phyloP scores from a whole-genome alignment of 2,329 filamentous ascomycete species.

The Proliferodiscus dingleyae region DNA sequence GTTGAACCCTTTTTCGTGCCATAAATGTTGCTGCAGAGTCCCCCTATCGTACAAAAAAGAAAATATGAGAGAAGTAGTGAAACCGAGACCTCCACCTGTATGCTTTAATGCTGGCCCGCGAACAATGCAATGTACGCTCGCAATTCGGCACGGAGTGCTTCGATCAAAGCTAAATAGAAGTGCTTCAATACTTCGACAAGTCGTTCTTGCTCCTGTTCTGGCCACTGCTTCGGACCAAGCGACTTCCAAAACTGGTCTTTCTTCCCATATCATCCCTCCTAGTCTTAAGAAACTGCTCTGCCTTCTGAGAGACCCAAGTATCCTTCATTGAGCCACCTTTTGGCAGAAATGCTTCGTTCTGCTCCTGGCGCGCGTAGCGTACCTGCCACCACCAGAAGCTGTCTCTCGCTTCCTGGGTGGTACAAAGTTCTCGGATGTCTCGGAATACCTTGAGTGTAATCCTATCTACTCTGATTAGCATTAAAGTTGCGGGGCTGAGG shows the following conservation, averaged over 20 bases:
- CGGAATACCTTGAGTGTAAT: neutral
- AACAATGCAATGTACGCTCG: no score
- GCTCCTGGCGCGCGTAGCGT: neutral
- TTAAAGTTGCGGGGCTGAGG: neutral
- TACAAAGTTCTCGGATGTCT: neutral
- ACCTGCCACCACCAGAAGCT: neutral
- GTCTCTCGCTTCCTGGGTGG: neutral
- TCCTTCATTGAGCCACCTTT: neutral
- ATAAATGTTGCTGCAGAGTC: no score
- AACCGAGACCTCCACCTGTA: no score
- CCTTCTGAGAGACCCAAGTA: neutral
- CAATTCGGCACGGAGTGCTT: no score
- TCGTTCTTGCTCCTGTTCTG: neutral
- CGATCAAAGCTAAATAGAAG: no score
- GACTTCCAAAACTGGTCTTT: neutral
- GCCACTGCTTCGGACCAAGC: neutral
- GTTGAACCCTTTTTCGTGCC: no score
- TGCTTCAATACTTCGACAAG: neutral
- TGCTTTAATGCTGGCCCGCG: no score
- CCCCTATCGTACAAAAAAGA: no score
- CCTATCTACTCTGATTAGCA: neutral
- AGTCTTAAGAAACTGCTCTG: neutral
- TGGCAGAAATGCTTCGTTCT: neutral
- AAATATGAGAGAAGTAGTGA: no score
- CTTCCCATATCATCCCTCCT: neutral